phyloP scores from a whole-genome alignment of 768 basidiomycete genomes.

The Auricularia heimuer region DNA sequence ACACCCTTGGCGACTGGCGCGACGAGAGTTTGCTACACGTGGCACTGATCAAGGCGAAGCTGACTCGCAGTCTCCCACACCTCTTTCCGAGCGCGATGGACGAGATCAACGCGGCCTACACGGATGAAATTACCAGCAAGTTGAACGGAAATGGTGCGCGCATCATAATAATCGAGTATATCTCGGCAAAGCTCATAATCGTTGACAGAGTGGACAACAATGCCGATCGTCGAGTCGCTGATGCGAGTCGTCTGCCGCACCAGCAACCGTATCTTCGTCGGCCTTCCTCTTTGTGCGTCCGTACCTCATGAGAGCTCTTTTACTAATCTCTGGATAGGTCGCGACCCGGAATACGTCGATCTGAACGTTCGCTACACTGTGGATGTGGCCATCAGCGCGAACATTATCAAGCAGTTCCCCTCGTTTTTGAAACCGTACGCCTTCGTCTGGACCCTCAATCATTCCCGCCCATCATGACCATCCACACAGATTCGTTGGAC shows the following conservation, averaged over 20 bases:
- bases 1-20: slow-evolving; percentile 6
- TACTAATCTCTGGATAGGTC: background rate
- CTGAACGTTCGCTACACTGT: slow-evolving; percentile 7
- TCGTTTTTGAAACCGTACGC: slow-evolving; percentile 11
- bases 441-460: background rate
- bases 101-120: slow-evolving; percentile 7
- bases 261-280: slow-evolving; percentile 27
- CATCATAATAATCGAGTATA: background rate
- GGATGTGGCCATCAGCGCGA: background rate
- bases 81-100: slow-evolving; percentile 8
- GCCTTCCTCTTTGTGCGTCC: slow-evolving; percentile 23
- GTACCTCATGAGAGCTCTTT: background rate
- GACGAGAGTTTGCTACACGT: slow-evolving; percentile 9
- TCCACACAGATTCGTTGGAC: slow-evolving; percentile 2
- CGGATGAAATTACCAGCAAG: slow-evolving; percentile 2
- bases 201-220: slow-evolving; percentile 15
- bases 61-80: slow-evolving; percentile 9
- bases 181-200: background rate
- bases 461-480: background rate
- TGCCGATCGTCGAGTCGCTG: slow-evolving; percentile 14
- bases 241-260: slow-evolving; percentile 23
- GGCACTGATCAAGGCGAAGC: slow-evolving; percentile 7
- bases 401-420: slow-evolving; percentile 10
- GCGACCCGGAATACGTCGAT: slow-evolving; percentile 2
- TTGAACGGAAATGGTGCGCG: slow-evolving; percentile 3